A percentile compares a stretch with the other conserved stretches of the same genome.
These are phyloP conservation scores for Calonectria naviculata DNA, from an alignment of 2,329 filamentous ascomycete genomes.

Conservation along the genomic window DNA sequence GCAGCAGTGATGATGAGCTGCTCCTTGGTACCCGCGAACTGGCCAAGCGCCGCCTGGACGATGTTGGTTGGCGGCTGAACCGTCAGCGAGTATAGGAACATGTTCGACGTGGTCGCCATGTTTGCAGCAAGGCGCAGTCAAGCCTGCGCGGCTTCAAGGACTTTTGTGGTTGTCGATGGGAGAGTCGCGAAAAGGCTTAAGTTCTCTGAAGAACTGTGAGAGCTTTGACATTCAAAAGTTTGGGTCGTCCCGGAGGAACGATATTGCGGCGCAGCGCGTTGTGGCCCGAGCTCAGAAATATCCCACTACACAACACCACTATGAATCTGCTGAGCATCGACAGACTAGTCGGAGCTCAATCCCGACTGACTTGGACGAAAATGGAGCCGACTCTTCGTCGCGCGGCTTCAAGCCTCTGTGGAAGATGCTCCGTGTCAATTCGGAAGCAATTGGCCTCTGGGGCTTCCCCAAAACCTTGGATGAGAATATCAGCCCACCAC, in stretches of 20 bases:
- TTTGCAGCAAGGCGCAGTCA: slow-evolving; percentile 60
- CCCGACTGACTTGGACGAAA: slow-evolving; percentile 21
- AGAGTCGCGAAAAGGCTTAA: slow-evolving; percentile 38
- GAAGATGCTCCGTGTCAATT: slow-evolving; percentile 51
- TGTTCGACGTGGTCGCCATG: slow-evolving; percentile 98
- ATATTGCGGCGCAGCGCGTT: slow-evolving; percentile 46
- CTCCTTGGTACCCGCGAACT: slow-evolving; percentile 96
- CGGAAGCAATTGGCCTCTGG: slow-evolving; percentile 42
- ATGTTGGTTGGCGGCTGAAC: slow-evolving; percentile 92
- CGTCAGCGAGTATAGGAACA: slow-evolving; percentile 98
- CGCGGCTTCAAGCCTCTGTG: slow-evolving; percentile 52
- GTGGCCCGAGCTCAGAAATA: slow-evolving; percentile 47
- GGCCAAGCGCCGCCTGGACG: slow-evolving; percentile 90
- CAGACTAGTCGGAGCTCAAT: slow-evolving; percentile 20
- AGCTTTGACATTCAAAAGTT: slow-evolving; percentile 47
- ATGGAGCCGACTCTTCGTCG: slow-evolving; percentile 56
- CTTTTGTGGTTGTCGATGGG: slow-evolving; percentile 39
- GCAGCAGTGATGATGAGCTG: slow-evolving; percentile 97
- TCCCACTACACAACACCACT: slow-evolving; percentile 38
- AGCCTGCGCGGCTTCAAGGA: slow-evolving; percentile 59
- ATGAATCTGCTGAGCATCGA: slow-evolving; percentile 26
- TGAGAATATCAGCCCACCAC: slow-evolving; percentile 42
- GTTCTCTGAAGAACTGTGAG: slow-evolving; percentile 32
- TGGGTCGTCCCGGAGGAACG: slow-evolving; percentile 45
- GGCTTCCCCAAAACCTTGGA: slow-evolving; percentile 38